phyloP scores from a whole-genome alignment of 352 stramenopile species.

The Vaucheria bursata region DNA sequence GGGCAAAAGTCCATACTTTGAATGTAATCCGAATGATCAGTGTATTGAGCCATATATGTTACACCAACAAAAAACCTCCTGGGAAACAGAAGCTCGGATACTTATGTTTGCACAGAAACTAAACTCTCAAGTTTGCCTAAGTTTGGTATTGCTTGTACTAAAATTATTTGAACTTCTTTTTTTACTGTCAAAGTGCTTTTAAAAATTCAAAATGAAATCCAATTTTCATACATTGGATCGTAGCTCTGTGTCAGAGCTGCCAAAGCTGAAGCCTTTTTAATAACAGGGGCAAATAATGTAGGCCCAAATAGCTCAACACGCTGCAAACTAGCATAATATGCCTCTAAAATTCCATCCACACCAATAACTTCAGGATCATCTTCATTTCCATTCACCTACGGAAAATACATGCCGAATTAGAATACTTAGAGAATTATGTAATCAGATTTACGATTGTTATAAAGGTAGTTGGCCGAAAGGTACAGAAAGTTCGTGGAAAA shows the following conservation, averaged over 20 bases:
- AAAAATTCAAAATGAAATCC: not conserved
- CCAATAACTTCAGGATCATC: conserved; percentile 24
- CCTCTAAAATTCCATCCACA: conserved; percentile 34
- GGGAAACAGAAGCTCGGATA: too few relatives aligned
- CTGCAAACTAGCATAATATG: conserved; percentile 38
- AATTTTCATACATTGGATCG: conserved; percentile 9
- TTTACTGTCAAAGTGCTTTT: too few relatives aligned
- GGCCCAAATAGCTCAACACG: conserved; percentile 36
- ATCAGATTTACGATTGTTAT: too few relatives aligned
- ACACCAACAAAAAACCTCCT: too few relatives aligned
- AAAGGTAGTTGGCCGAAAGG: too few relatives aligned
- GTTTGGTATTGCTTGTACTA: not conserved
- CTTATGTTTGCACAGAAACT: too few relatives aligned
- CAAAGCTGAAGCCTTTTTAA: conserved; percentile 27
- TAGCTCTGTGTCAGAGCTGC: conserved; percentile 13
- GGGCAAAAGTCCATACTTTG: too few relatives aligned
- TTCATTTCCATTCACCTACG: conserved; percentile 10
- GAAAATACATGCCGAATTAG: too few relatives aligned
- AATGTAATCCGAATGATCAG: too few relatives aligned
- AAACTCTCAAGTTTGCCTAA: conserved; percentile 2
- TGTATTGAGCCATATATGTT: too few relatives aligned
- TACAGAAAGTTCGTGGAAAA: too few relatives aligned
- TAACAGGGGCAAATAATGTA: conserved; percentile 32
- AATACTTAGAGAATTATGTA: too few relatives aligned
- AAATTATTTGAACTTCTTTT: conserved; percentile 17